These are phyloP conservation scores for Rhynchospora tenuis DNA, from an alignment of 176 grass and related monocot species.

Conservation along the genomic window DNA sequence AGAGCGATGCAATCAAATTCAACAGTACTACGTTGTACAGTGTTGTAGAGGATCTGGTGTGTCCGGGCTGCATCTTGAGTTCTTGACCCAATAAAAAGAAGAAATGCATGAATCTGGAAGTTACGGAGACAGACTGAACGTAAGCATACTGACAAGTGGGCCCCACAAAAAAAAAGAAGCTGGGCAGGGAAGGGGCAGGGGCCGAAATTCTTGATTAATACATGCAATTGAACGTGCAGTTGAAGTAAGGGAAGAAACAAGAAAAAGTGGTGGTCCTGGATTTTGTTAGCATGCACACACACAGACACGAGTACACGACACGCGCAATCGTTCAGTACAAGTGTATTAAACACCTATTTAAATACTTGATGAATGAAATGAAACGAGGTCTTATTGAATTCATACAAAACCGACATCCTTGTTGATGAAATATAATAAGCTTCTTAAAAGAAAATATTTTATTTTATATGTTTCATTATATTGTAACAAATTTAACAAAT, in stretches of 20 bases:
- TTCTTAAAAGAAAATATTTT: neutral
- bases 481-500: too few species aligned
- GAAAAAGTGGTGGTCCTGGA: constrained; percentile 6
- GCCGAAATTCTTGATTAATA: neutral
- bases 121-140: neutral
- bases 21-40: neutral
- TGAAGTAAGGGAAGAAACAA: neutral
- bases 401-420: neutral
- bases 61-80: neutral
- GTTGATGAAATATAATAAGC: neutral
- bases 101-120: neutral
- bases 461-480: neutral
- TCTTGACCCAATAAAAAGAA: neutral
- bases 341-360: neutral
- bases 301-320: constrained; percentile 3
- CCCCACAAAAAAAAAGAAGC: neutral
- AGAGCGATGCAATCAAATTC: neutral
- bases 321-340: neutral
- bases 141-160: neutral
- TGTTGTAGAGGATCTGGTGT: neutral
- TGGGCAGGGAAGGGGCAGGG: neutral
- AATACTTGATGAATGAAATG: neutral
- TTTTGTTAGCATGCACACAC: constrained; percentile 1
- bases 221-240: constrained; percentile 2
- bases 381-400: neutral